Evolutionary conservation across 2,329 filamentous ascomycete genomes (phyloP), one percentile per base, ranked within the genome.

Genomic region (Biscogniauxia marginata): DNA sequence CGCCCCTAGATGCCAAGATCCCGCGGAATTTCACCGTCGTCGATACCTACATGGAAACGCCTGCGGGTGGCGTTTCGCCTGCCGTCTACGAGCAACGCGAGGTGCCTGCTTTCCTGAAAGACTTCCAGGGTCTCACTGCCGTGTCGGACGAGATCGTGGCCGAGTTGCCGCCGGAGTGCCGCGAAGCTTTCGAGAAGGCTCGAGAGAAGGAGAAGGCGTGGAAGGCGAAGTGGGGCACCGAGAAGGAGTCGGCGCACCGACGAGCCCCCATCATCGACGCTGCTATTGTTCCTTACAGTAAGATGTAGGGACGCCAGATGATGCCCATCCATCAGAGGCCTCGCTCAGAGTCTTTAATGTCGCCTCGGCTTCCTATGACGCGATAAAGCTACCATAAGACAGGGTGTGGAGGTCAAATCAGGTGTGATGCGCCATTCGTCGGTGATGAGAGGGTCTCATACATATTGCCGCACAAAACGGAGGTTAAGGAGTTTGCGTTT

Each of bases 161-260:
- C 24, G 78, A 88, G 56, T 77, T 93, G 56, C 88, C 88, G 1
- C 73, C 81, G 1, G 86, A 90, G 60, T 95, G 91, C 71, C 83
- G 88, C 39, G 75, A 79, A 39, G 88, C 90, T 0, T 92, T 96
- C 60, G 79, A 91, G 50, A 77, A 82, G 52, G 87, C 90, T 3
- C 77, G 86, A 51, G 74, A 75, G 9, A 79, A 81, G 53, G 90
- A 96, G 72, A 72, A 75, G 58, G 74, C 81, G 53, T 98, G 92
- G 90, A 90, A 90, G 71, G 77, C 74, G 25, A 82, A 80, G 60
- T 96, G 92, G 91, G 83, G 83, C 16, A 80, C 83, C 4, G 93
- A 97, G 74, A 78, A 72, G 34, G 73, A 79, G 8, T 83, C 84
- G 56, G 77, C 74, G 57, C 76, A 78, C 43, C 76, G 84, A 53